These are phyloP conservation scores for Hypoxylon intermedium DNA, from an alignment of 495 filamentous ascomycete genomes.

Conservation along the genomic window DNA sequence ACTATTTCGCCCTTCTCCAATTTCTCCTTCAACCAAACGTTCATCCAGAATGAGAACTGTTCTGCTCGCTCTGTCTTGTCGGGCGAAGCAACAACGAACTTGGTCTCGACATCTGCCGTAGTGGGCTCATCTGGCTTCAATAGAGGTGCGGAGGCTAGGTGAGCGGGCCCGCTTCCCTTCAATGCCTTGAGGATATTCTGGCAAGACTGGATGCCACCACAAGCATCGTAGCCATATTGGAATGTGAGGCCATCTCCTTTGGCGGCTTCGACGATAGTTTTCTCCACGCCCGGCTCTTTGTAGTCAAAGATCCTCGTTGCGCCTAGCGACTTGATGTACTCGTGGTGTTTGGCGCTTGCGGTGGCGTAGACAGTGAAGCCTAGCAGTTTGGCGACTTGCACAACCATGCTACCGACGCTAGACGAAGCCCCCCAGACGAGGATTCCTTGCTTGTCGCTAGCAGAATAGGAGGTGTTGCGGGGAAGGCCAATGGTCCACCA, in stretches of 20 bases:
- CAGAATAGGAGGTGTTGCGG: constrained; percentile 38
- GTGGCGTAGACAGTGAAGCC: constrained; percentile 59
- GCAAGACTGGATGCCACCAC: constrained; percentile 33
- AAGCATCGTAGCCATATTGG: constrained; percentile 52
- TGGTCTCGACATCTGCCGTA: constrained; percentile 50
- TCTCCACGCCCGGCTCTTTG: constrained; percentile 52
- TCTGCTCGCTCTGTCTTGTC: constrained; percentile 45
- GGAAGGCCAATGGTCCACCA: constrained; percentile 49
- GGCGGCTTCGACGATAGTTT: constrained; percentile 52
- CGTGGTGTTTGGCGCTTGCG: constrained; percentile 54
- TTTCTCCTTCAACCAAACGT: constrained; percentile 52
- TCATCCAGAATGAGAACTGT: constrained; percentile 50
- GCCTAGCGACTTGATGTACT: constrained; percentile 54
- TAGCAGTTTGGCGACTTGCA: constrained; percentile 52
- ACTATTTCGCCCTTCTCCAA: constrained; percentile 50
- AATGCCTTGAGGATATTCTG: constrained; percentile 21
- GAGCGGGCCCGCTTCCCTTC: constrained; percentile 38
- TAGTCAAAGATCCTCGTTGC: constrained; percentile 61
- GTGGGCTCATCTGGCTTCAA: constrained; percentile 43
- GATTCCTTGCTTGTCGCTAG: constrained; percentile 44
- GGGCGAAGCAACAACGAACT: constrained; percentile 48
- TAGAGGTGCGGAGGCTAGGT: constrained; percentile 48
- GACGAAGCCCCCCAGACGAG: constrained; percentile 60
- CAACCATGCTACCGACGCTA: constrained; percentile 50
- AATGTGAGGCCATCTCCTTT: constrained; percentile 52